A percentile compares a stretch with the other conserved stretches of the same genome.
Conservation (phyloP, 345 rosid genomes). For the Populus deltoides region DNA sequence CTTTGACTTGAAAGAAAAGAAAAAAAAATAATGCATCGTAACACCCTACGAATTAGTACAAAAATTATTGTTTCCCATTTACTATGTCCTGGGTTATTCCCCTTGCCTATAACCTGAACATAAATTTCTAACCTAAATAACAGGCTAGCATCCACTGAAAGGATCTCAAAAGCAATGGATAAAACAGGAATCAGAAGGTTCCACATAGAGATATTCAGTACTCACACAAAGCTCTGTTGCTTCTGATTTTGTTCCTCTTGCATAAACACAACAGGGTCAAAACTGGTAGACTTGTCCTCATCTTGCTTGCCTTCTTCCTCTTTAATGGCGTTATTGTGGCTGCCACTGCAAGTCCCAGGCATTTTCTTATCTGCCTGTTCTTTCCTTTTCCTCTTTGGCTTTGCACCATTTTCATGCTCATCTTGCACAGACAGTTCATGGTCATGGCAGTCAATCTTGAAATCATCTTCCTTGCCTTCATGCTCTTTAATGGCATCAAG, state of each 20-base stretch:
- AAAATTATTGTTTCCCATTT: no score
- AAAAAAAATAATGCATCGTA: neutral
- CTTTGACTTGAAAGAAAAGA: neutral
- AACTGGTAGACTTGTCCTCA: slow-evolving; percentile 2
- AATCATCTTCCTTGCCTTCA: neutral
- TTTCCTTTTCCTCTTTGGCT: slow-evolving; percentile 22
- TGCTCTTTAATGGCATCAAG: neutral
- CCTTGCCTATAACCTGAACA: neutral
- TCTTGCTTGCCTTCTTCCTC: slow-evolving; percentile 1
- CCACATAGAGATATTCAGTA: neutral
- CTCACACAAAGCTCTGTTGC: slow-evolving; percentile 22
- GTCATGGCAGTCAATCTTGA: neutral
- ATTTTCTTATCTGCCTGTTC: neutral
- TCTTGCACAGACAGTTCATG: neutral
- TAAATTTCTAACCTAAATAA: neutral
- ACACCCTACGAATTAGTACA: neutral
- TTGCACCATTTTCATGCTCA: slow-evolving; percentile 3
- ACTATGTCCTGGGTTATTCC: no score
- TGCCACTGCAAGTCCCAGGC: slow-evolving; percentile 1
- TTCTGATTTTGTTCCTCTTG: slow-evolving; percentile 26
- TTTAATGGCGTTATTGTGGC: neutral
- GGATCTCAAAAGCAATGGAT: neutral
- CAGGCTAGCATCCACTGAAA: neutral
- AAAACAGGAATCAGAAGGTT: neutral
- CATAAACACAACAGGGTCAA: neutral